These are phyloP conservation scores for Aspergillus chevalieri DNA, from an alignment of 2,329 filamentous ascomycete species.

Conservation along the genomic window DNA sequence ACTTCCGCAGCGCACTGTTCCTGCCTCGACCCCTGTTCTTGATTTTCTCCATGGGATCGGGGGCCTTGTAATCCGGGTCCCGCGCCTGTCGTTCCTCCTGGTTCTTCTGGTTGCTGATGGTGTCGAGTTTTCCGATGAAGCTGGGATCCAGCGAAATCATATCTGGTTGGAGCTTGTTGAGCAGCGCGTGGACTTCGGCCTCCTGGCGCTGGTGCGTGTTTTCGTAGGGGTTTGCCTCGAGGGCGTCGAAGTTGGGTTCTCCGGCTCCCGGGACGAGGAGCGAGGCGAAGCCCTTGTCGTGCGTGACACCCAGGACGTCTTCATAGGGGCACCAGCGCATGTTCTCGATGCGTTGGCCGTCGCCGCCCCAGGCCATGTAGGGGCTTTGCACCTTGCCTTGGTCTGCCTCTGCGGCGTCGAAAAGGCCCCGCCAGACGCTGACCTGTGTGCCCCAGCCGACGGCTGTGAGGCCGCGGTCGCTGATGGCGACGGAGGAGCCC, in stretches of 20 bases:
- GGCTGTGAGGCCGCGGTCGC: slow-evolving; percentile 78
- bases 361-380: slow-evolving; percentile 89
- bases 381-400: slow-evolving; percentile 76
- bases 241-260: slow-evolving; percentile 90
- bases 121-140: slow-evolving; percentile 81
- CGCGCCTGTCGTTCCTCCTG: slow-evolving; percentile 70
- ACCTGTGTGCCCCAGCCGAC: slow-evolving; percentile 87
- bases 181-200: slow-evolving; percentile 75
- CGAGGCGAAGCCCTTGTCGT: slow-evolving; percentile 80
- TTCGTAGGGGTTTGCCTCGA: slow-evolving; percentile 94
- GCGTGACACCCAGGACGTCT: slow-evolving; percentile 79
- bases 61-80: slow-evolving; percentile 67
- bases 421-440: slow-evolving; percentile 86
- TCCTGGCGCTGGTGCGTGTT: slow-evolving; percentile 89
- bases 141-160: slow-evolving; percentile 96
- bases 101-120: slow-evolving; percentile 70
- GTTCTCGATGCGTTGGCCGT: slow-evolving; percentile 72
- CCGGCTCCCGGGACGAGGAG: slow-evolving; percentile 91
- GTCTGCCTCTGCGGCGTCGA: slow-evolving; percentile 64
- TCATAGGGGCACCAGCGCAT: slow-evolving; percentile 92
- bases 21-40: slow-evolving; percentile 79
- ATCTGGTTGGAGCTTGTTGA: slow-evolving; percentile 92
- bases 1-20: slow-evolving; percentile 82
- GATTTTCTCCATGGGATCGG: slow-evolving; percentile 53
- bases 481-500: slow-evolving; percentile 77